These are phyloP conservation scores for Coniochaeta sp. DNA, from an alignment of 2,329 filamentous ascomycete species.

Conservation along the genomic window DNA sequence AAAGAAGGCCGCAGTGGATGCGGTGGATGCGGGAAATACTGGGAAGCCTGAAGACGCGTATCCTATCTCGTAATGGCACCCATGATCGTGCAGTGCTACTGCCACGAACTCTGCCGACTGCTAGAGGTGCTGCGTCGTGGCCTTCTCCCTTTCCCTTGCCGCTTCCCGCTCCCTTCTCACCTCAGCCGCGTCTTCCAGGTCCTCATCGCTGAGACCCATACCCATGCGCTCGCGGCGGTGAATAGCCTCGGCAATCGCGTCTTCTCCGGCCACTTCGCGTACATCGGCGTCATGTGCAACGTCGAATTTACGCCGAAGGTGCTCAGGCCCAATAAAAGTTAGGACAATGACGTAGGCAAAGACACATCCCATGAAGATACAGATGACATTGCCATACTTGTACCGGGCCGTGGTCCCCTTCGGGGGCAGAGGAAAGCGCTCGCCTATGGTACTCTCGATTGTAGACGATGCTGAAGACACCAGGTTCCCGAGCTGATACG, in stretches of 20 bases:
- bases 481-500: slow-evolving; percentile 73
- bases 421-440: slow-evolving; percentile 62
- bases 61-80: neutral
- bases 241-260: slow-evolving; percentile 18
- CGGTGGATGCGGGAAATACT: neutral
- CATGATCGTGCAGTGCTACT: neutral
- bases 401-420: slow-evolving; percentile 46
- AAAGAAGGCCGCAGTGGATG: neutral
- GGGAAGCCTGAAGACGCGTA: neutral
- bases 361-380: slow-evolving; percentile 85
- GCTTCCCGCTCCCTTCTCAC: slow-evolving; percentile 4
- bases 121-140: neutral
- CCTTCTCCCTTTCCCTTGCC: neutral
- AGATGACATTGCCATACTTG: slow-evolving; percentile 77
- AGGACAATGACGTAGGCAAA: slow-evolving; percentile 56
- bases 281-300: slow-evolving; percentile 39
- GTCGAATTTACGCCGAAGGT: slow-evolving; percentile 42
- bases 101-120: neutral
- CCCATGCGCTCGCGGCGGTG: slow-evolving; percentile 13
- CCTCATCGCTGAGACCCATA: slow-evolving; percentile 11
- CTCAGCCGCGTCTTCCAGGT: slow-evolving; percentile 11
- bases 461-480: slow-evolving; percentile 62
- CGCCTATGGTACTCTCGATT: slow-evolving; percentile 69
- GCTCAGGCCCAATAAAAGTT: slow-evolving; percentile 55
- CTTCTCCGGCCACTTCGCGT: slow-evolving; percentile 34